Conservation (phyloP, 78 protist genomes). For the Polysphondylium violaceum region DNA sequence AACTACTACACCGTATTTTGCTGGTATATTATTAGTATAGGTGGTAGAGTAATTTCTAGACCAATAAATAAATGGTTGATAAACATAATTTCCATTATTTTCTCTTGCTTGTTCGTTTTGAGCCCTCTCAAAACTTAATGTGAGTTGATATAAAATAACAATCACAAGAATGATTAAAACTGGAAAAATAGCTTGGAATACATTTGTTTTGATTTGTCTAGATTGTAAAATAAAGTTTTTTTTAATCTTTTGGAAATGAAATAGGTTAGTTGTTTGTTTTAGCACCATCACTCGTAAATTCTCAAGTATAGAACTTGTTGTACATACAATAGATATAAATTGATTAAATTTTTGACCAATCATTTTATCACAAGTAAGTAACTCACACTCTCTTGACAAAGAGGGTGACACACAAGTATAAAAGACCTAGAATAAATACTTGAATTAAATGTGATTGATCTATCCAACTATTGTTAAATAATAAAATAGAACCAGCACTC, state of each 20-base stretch:
- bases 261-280: neutral
- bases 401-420: neutral
- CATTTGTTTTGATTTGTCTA: conserved; percentile 51
- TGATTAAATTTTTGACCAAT: neutral
- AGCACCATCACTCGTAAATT: neutral
- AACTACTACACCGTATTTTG: no score
- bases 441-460: no score
- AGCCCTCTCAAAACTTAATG: neutral
- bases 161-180: conserved; percentile 12
- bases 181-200: conserved; percentile 17
- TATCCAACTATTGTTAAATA: no score
- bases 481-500: no score
- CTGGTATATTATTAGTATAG: no score
- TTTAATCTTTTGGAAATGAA: neutral
- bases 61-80: neutral
- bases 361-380: no score
- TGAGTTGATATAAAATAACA: neutral
- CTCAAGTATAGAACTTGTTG: neutral
- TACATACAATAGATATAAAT: neutral
- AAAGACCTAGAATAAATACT: neutral
- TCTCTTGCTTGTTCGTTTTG: neutral
- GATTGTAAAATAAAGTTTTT: conserved; percentile 18
- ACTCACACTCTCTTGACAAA: no score
- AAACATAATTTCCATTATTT: neutral
- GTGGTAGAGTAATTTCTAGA: neutral